phyloP scores from a whole-genome alignment of 163 green algal genomes.

The Botryococcus braunii region DNA sequence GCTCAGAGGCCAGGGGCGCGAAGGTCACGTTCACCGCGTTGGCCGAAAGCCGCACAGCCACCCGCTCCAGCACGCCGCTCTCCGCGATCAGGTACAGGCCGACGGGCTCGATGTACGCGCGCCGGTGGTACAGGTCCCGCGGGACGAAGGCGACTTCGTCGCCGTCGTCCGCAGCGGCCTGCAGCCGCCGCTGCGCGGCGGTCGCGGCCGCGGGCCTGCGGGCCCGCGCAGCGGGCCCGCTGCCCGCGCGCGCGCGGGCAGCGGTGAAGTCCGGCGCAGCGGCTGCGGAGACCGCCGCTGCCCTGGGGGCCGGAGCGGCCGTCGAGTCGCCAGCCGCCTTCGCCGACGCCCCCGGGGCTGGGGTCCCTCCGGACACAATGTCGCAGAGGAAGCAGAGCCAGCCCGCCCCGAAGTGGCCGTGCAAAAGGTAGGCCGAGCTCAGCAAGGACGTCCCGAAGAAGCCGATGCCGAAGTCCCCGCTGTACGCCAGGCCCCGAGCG shows the following conservation, averaged over 20 bases:
- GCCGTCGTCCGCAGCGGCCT: neutral
- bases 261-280: too few relatives aligned
- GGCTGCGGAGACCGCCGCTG: too few relatives aligned
- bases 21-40: constrained; percentile 3
- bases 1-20: neutral
- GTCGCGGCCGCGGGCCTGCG: neutral
- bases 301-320: too few relatives aligned
- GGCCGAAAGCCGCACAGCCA: neutral
- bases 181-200: too few relatives aligned
- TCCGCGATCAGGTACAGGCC: constrained; percentile 1
- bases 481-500: too few relatives aligned
- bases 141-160: neutral
- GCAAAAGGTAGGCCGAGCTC: neutral
- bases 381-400: constrained; percentile 12
- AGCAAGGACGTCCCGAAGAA: constrained; percentile 10
- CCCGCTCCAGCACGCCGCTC: neutral
- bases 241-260: too few relatives aligned
- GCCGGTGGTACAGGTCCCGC: neutral
- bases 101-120: constrained; percentile 1
- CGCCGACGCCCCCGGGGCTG: neutral
- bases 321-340: neutral
- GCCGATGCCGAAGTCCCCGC: constrained; percentile 14
- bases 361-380: neutral
- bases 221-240: too few relatives aligned
- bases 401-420: neutral